Percentiles rank a stretch among this genome's conserved stretches.
These are phyloP conservation scores for Trametes polyzona DNA, from an alignment of 1,284 basidiomycete species.

Conservation along the genomic window DNA sequence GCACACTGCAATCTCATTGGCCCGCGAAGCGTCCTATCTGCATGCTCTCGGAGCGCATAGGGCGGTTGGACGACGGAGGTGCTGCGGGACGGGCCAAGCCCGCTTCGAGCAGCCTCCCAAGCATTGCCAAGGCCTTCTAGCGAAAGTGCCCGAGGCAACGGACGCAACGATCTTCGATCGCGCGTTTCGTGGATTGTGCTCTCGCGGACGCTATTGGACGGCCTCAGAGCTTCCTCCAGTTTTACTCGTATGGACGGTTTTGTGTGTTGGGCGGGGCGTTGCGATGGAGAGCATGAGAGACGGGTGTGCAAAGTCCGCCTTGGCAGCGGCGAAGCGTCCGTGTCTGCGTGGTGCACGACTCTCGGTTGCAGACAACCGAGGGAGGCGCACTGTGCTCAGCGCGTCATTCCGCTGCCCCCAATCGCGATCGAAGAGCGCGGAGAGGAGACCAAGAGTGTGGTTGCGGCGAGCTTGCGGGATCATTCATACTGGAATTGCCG, in stretches of 20 bases:
- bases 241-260: neutral
- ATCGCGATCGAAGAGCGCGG: neutral
- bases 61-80: neutral
- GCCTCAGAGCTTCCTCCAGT: neutral
- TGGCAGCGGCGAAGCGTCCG: too few species aligned
- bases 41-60: neutral
- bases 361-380: too few species aligned
- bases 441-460: neutral
- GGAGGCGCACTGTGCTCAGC: too few species aligned
- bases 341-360: too few species aligned
- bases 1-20: too few species aligned
- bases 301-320: neutral
- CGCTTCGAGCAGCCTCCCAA: constrained; percentile 7
- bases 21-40: too few species aligned
- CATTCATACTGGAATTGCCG: constrained; percentile 8
- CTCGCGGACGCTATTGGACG: neutral
- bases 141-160: neutral
- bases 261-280: neutral
- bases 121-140: constrained; percentile 10
- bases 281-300: neutral
- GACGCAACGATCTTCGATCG: constrained; percentile 1
- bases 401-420: neutral
- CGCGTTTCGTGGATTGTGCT: neutral
- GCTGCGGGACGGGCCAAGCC: constrained; percentile 6
- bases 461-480: neutral